Evolutionary conservation across 2,329 filamentous ascomycete species (phyloP).

Genomic region (Juglanconis oblonga): DNA sequence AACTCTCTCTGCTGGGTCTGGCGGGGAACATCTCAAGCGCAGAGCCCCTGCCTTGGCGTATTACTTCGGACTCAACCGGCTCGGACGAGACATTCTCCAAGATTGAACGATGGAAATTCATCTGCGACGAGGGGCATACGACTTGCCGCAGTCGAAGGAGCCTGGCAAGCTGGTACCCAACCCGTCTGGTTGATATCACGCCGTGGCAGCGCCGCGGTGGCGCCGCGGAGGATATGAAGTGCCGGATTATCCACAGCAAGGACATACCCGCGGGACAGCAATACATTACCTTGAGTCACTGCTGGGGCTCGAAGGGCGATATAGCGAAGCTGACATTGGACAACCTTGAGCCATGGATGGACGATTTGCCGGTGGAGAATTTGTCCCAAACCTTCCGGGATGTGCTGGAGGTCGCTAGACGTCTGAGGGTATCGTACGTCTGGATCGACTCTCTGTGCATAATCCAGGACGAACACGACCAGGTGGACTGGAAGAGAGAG

Average conservation of each 20-base stretch:
- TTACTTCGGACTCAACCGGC: neutral
- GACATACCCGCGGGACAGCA: neutral
- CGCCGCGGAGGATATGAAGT: neutral
- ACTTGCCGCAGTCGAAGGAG: neutral
- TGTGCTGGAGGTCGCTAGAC: neutral
- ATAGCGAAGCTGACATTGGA: neutral
- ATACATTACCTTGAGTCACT: slow-evolving; percentile 1
- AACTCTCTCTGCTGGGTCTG: too few relatives aligned
- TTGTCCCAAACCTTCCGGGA: neutral
- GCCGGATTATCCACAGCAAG: neutral
- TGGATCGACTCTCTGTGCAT: slow-evolving; percentile 6
- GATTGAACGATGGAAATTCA: neutral
- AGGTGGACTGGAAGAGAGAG: neutral
- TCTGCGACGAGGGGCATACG: neutral
- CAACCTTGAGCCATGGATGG: neutral
- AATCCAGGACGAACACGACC: neutral
- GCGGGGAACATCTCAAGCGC: too few relatives aligned
- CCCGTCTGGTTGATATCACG: neutral
- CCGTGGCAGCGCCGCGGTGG: too few relatives aligned
- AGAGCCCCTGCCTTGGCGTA: neutral
- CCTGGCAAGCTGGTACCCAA: neutral
- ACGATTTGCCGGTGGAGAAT: neutral
- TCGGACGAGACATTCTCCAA: neutral
- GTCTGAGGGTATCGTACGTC: neutral
- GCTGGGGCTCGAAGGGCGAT: neutral